Evolutionary conservation across 176 grass and related monocot genomes (phyloP).

Genomic region (Miscanthus lutarioriparius): DNA sequence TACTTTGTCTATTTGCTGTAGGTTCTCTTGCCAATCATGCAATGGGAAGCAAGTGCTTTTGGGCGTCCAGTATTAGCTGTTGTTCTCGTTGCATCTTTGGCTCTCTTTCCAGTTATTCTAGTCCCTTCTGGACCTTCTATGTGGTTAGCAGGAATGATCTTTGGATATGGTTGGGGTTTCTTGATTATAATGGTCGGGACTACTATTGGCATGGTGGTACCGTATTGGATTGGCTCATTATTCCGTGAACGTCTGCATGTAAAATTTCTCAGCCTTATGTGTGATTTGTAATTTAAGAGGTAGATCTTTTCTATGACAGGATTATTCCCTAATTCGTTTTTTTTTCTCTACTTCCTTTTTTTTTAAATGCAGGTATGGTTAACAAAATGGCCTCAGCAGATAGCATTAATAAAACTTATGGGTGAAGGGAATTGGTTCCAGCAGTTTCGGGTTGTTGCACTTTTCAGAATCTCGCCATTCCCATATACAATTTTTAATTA

Average conservation of each 20-base stretch:
- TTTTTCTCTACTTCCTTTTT: not conserved
- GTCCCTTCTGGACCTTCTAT: constrained; percentile 95
- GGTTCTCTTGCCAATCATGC: constrained; percentile 89
- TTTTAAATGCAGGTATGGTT: constrained; percentile 70
- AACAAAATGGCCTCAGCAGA: constrained; percentile 90
- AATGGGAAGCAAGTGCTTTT: constrained; percentile 98
- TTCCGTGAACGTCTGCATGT: constrained; percentile 84
- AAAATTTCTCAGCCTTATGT: constrained; percentile 37
- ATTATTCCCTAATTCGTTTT: not conserved
- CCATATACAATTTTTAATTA: constrained; percentile 98
- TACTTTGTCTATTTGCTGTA: constrained; percentile 19
- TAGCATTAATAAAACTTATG: constrained; percentile 75
- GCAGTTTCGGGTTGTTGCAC: constrained; percentile 83
- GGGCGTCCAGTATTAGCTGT: constrained; percentile 79
- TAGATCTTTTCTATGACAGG: not conserved
- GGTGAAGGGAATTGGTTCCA: constrained; percentile 92
- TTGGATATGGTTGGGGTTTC: constrained; percentile 97
- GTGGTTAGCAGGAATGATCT: constrained; percentile 99
- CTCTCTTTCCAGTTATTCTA: constrained; percentile 79
- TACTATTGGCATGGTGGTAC: constrained; percentile 84
- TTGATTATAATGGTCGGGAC: constrained; percentile 97
- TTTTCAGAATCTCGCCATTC: constrained; percentile 95
- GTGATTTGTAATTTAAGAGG: not conserved
- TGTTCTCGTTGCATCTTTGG: constrained; percentile 81
- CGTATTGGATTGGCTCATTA: constrained; percentile 86